A percentile compares a stretch with the other conserved stretches of the same genome.
Conservation (phyloP, 768 basidiomycete species). For the Termitomyces sp. region DNA sequence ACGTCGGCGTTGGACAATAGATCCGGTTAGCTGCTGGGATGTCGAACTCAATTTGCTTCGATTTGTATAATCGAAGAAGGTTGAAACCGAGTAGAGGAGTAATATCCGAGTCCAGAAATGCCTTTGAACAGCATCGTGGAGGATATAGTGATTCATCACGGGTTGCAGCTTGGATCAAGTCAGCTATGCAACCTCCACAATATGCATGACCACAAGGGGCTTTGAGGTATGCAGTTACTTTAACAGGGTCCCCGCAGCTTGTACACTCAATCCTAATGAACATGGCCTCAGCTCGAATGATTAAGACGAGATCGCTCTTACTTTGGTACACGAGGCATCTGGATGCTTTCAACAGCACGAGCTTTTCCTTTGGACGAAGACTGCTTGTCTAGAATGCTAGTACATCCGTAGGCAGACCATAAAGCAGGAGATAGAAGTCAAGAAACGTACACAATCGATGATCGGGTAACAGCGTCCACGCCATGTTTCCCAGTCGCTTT, state of each 20-base stretch:
- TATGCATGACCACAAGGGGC: slow-evolving; percentile 35
- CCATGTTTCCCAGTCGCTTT: neutral
- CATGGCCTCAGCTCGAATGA: neutral
- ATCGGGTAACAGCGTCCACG: neutral
- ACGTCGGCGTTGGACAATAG: slow-evolving; percentile 28
- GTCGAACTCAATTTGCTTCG: slow-evolving; percentile 13
- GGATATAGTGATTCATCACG: slow-evolving; percentile 38
- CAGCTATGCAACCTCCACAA: slow-evolving; percentile 27
- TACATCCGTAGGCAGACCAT: neutral
- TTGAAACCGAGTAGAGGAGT: slow-evolving; percentile 1
- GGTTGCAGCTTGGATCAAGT: slow-evolving; percentile 28
- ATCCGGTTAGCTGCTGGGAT: slow-evolving; percentile 12
- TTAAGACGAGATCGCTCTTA: neutral
- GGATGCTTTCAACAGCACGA: neutral
- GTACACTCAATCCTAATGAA: slow-evolving; percentile 10
- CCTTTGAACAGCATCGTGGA: slow-evolving; percentile 32
- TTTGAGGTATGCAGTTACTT: slow-evolving; percentile 5
- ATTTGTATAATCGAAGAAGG: slow-evolving; percentile 1
- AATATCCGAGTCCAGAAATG: slow-evolving; percentile 19
- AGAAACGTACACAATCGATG: neutral
- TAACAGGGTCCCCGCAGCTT: slow-evolving; percentile 12
- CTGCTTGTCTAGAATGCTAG: neutral
- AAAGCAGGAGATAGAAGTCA: neutral
- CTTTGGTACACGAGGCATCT: neutral
- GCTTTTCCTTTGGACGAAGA: neutral